phyloP scores from a whole-genome alignment of 257 asterid species.

The Scutellaria minor region DNA sequence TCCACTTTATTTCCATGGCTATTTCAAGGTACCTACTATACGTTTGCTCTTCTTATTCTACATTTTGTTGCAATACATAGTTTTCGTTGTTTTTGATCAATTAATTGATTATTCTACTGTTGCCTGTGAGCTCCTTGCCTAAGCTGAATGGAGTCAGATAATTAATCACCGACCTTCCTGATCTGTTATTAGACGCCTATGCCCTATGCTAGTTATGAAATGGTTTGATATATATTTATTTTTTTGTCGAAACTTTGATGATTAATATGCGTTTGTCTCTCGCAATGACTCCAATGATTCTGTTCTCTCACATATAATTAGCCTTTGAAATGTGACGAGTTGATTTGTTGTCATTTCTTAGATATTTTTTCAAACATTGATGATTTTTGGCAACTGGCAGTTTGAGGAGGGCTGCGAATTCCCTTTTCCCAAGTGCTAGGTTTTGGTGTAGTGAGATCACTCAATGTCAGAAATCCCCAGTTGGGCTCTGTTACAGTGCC shows the following conservation, averaged over 20 bases:
- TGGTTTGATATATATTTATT: not conserved
- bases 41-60: not conserved
- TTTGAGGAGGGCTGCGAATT: slow-evolving; percentile 52
- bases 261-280: not conserved
- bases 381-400: slow-evolving; percentile 51
- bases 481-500: slow-evolving; percentile 39
- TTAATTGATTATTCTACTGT: not conserved
- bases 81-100: not conserved
- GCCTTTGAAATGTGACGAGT: slow-evolving; percentile 20
- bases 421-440: slow-evolving; percentile 46
- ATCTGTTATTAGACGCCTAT: not conserved
- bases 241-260: not conserved
- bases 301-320: not conserved
- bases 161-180: not conserved
- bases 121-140: slow-evolving; percentile 11
- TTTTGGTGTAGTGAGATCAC: slow-evolving; percentile 40
- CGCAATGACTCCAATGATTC: slow-evolving; percentile 17
- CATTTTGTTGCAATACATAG: not conserved
- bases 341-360: slow-evolving; percentile 20
- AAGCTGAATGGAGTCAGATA: slow-evolving; percentile 29
- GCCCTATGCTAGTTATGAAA: slow-evolving; percentile 3
- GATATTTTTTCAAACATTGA: slow-evolving; percentile 33
- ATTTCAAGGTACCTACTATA: slow-evolving; percentile 46
- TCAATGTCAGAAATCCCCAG: slow-evolving; percentile 36
- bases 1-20: slow-evolving; percentile 61